phyloP scores from a whole-genome alignment of 2,329 filamentous ascomycete species.

The Plectosphaerella sp. region DNA sequence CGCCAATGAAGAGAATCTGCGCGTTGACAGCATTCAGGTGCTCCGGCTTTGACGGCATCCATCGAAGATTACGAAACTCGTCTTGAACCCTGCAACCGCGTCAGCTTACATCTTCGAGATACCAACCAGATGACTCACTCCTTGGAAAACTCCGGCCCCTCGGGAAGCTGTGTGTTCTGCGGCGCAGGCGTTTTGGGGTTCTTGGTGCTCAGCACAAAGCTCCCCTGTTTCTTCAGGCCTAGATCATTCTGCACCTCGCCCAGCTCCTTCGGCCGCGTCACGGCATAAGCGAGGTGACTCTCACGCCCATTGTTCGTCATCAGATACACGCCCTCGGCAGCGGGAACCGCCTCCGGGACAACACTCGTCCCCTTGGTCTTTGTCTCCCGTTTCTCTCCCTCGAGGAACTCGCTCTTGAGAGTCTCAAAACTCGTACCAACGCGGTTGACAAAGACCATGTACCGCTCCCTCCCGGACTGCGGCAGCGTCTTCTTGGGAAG shows the following conservation, averaged over 20 bases:
- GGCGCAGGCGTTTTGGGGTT: constrained; percentile 71
- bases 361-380: constrained; percentile 69
- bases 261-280: constrained; percentile 67
- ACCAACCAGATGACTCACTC: constrained; percentile 43
- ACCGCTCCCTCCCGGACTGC: constrained; percentile 60
- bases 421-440: constrained; percentile 58
- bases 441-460: constrained; percentile 83
- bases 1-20: constrained; percentile 76
- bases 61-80: constrained; percentile 68
- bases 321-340: constrained; percentile 84
- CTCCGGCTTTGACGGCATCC: constrained; percentile 69
- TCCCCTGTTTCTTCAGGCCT: constrained; percentile 66
- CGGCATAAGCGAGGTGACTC: constrained; percentile 74
- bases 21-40: constrained; percentile 71
- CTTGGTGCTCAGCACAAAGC: constrained; percentile 75
- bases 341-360: constrained; percentile 63
- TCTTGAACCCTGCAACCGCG: constrained; percentile 51
- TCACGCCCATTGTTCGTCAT: constrained; percentile 68
- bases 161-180: constrained; percentile 55
- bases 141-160: constrained; percentile 65
- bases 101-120: neutral
- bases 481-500: constrained; percentile 84
- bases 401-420: constrained; percentile 69
- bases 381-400: constrained; percentile 65
- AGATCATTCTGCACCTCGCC: constrained; percentile 72